Percentiles rank a stretch among this genome's conserved stretches.
Conservation (phyloP, 106 monocot species). For the Xerophyta viscosa region DNA sequence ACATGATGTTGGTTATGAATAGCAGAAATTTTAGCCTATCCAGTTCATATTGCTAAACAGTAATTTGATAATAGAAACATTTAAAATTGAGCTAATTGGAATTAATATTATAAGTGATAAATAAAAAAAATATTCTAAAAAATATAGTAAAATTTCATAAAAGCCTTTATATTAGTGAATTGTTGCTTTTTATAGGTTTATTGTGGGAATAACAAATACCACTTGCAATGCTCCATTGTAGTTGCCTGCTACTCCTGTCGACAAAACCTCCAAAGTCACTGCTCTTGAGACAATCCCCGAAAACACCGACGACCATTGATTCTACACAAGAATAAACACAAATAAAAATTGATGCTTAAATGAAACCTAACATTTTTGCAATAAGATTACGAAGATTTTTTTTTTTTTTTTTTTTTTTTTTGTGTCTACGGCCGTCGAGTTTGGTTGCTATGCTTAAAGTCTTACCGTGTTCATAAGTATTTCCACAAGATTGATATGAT, state of each 20-base stretch:
- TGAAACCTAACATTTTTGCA: not conserved
- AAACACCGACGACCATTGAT: constrained; percentile 80
- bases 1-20: too few relatives aligned
- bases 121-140: too few relatives aligned
- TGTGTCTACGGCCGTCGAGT: too few relatives aligned
- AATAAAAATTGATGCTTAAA: not conserved
- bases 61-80: too few relatives aligned
- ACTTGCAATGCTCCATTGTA: constrained; percentile 98
- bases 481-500: constrained; percentile 69
- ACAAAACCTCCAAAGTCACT: constrained; percentile 74
- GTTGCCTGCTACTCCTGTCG: constrained; percentile 95
- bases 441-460: too few relatives aligned
- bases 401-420: too few relatives aligned
- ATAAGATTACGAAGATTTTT: not conserved
- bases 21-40: too few relatives aligned
- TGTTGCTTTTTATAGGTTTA: not conserved
- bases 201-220: constrained; percentile 27
- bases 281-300: constrained; percentile 85
- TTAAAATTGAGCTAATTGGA: too few relatives aligned
- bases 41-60: too few relatives aligned
- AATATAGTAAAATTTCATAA: not conserved
- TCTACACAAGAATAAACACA: constrained; percentile 24
- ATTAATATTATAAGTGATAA: too few relatives aligned
- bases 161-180: not conserved
- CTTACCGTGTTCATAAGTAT: constrained; percentile 95